phyloP scores from a whole-genome alignment of 202 grass and related monocot species.

The Hordeum pubiflorum region DNA sequence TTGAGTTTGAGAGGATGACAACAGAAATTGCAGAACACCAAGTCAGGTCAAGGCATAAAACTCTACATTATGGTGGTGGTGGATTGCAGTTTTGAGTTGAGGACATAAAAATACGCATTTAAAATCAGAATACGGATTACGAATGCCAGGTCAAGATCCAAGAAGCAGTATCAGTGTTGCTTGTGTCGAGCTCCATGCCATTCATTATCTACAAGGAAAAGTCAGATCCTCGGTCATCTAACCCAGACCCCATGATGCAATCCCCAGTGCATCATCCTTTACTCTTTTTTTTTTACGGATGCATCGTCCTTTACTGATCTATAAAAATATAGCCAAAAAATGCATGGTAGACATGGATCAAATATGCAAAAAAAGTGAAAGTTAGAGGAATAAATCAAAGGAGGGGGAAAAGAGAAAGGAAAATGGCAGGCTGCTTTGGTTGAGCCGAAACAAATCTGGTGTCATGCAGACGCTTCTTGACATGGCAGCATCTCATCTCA shows the following conservation, averaged over 20 bases:
- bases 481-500: not conserved
- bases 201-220: conserved; percentile 10
- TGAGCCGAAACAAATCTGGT: conserved; percentile 16
- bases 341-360: not conserved
- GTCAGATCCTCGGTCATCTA: not conserved
- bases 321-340: not conserved
- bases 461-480: conserved; percentile 41
- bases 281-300: not conserved
- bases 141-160: conserved; percentile 20
- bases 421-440: conserved; percentile 17
- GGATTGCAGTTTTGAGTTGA: not conserved
- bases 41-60: conserved; percentile 11
- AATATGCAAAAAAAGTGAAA: conserved; percentile 1
- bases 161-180: not conserved
- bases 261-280: not conserved
- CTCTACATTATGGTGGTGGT: not conserved
- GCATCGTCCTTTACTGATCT: not conserved
- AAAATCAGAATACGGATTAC: conserved; percentile 16
- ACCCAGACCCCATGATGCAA: conserved; percentile 22
- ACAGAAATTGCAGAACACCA: not conserved
- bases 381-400: not conserved
- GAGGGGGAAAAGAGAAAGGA: conserved; percentile 12
- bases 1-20: conserved; percentile 1
- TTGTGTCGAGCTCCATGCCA: not conserved
- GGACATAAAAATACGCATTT: not conserved